These are phyloP conservation scores for Cyberlindnera nakhonratchasimensis DNA, from an alignment of 805 yeast species.

Conservation along the genomic window DNA sequence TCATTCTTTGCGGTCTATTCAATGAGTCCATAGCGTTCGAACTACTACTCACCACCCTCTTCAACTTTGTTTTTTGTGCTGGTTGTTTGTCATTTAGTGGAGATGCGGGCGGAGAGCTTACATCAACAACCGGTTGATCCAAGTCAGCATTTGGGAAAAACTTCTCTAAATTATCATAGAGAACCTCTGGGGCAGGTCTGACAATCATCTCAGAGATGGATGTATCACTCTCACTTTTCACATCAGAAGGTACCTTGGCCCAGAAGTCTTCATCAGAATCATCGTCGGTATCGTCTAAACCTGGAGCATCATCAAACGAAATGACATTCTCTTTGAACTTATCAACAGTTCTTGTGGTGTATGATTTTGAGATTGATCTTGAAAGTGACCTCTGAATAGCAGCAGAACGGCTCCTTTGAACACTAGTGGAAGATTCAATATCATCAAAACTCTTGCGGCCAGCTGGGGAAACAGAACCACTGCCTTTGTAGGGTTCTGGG, in stretches of 20 bases:
- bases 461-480: conserved; percentile 23
- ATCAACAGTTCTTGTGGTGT: conserved; percentile 33
- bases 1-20: conserved; percentile 59
- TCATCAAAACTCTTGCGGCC: conserved; percentile 21
- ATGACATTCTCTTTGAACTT: conserved; percentile 69
- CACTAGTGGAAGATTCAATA: background rate
- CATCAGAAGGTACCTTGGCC: conserved; percentile 44
- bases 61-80: conserved; percentile 11
- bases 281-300: conserved; percentile 33
- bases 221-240: conserved; percentile 25
- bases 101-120: conserved; percentile 56
- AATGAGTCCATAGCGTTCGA: conserved; percentile 18
- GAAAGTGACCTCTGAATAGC: conserved; percentile 20
- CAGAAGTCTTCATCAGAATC: conserved; percentile 55
- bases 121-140: conserved; percentile 86
- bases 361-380: conserved; percentile 5
- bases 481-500: conserved; percentile 38
- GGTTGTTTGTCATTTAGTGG: conserved; percentile 32
- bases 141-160: conserved; percentile 91
- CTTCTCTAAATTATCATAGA: conserved; percentile 85
- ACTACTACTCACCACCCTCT: conserved; percentile 23
- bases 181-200: conserved; percentile 93
- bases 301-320: conserved; percentile 73
- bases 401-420: conserved; percentile 1
- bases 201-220: conserved; percentile 54